phyloP scores from a whole-genome alignment of 768 basidiomycete genomes.

The Pisolithus tinctorius region DNA sequence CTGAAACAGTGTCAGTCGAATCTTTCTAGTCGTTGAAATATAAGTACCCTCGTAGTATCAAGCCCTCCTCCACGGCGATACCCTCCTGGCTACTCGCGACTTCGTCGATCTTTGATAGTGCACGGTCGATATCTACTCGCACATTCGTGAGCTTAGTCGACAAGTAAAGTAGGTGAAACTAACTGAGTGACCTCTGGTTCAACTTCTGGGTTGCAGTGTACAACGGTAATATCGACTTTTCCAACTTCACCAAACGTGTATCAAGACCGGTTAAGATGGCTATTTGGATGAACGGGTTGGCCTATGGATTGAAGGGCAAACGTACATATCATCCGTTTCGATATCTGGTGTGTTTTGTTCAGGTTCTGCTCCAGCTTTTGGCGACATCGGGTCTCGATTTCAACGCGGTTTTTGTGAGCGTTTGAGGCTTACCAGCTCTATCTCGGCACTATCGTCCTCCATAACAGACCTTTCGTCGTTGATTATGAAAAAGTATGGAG shows the following conservation, averaged over 20 bases:
- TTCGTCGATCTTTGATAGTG: constrained; percentile 72
- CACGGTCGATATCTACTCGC: constrained; percentile 68
- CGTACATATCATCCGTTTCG: constrained; percentile 81
- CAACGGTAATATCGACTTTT: constrained; percentile 81
- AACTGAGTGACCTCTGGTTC: constrained; percentile 67
- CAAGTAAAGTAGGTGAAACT: constrained; percentile 19
- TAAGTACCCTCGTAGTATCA: constrained; percentile 68
- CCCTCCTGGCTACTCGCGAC: constrained; percentile 71
- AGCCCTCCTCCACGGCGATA: constrained; percentile 67
- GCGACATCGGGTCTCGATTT: neutral
- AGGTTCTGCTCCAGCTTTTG: constrained; percentile 78
- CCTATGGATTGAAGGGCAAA: constrained; percentile 1
- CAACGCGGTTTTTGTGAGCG: neutral
- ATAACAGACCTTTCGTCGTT: constrained; percentile 14
- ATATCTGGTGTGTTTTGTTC: constrained; percentile 79
- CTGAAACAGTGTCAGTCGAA: constrained; percentile 28
- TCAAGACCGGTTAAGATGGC: constrained; percentile 84
- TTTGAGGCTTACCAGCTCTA: constrained; percentile 52
- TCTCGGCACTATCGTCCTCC: constrained; percentile 67
- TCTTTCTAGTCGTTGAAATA: neutral
- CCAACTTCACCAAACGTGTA: constrained; percentile 71
- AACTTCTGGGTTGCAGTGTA: constrained; percentile 72
- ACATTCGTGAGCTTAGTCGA: neutral
- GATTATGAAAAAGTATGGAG: neutral
- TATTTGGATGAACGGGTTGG: constrained; percentile 31